phyloP scores from a whole-genome alignment of 768 basidiomycete genomes.

The Mycena belliarum region DNA sequence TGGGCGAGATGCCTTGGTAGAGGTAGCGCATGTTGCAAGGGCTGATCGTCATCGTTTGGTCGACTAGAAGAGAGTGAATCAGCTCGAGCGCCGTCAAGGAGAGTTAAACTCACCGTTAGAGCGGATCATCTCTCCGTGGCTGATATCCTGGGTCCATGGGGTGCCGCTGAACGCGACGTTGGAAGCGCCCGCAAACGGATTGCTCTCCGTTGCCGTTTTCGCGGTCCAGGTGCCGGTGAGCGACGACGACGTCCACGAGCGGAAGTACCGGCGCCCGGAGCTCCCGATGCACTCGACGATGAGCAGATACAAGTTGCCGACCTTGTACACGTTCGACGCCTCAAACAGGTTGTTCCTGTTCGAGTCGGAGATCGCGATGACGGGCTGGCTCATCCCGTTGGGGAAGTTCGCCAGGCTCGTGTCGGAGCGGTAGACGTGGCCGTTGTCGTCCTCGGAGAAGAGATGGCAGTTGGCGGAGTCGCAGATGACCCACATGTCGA shows the following conservation, averaged over 20 bases:
- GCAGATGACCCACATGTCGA: constrained; percentile 5
- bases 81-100: not conserved
- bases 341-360: not conserved
- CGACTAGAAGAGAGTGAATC: not conserved
- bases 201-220: not conserved
- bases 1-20: not conserved
- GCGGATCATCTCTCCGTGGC: constrained; percentile 2
- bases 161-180: constrained; percentile 1
- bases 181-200: not conserved
- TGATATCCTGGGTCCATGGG: not conserved
- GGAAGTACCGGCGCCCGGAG: constrained; percentile 2
- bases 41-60: constrained; percentile 4
- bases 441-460: not conserved
- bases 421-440: constrained; percentile 2
- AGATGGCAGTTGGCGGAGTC: not conserved
- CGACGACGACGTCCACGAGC: not conserved
- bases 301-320: not conserved
- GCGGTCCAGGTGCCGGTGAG: not conserved
- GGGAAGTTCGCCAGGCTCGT: constrained; percentile 4
- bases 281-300: constrained; percentile 1
- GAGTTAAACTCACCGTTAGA: not conserved
- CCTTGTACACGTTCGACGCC: constrained; percentile 1
- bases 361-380: not conserved
- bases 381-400: constrained; percentile 1
- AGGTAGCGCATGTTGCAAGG: not conserved